Base-by-base conservation (phyloP, 176 grass and related monocot genomes). In the maize (Zea mays) region DNA sequence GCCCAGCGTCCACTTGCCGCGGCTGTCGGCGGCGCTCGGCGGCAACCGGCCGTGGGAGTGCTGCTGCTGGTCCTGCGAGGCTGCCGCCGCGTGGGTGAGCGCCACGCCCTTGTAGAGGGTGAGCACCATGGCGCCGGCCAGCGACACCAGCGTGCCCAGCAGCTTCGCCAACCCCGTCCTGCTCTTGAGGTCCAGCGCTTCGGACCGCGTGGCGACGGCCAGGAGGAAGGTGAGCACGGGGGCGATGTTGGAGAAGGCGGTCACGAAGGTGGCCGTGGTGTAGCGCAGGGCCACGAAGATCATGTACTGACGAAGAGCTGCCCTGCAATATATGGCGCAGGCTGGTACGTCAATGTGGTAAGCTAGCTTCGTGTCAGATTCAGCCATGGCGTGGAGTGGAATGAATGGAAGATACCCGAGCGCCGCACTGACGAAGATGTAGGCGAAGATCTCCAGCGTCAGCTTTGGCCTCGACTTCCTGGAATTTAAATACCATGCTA, bases 401-500 rank as follows among this genome's bases (percentile, higher is more conserved):
- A 27, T 27, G 27, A 27, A 27, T 27, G 27, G 27, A 27, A 27
- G 27, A 27, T 91, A 93, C 94, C 96, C 96, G 54, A 98, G 82
- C 17, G 91, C 73, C 6, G 89, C 96, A 46, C 89, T 90, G 35
- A 85, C 63, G 72, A 98, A 94, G 65, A 98, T 81, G 70, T 95
- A 95, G 9, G 75, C 71, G 35, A 92, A 90, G 61, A 92, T 98
- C 79, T 98, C 85, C 37, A 55, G 35, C 2, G 96, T 98, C 40
- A 98, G 79, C 88, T 83, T 98, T 8, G 96, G 92, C 69, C 96
- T 89, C 17, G 78, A 81, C 67, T 98, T 98, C 87, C 96, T 97
- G 73, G 6, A 62, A 62, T 34, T 2, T 12, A 38, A 63, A 37
- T 17, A 52, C 50, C 50, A 52, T 52, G 50, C 27, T 27, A 27